Evolutionary conservation across 768 basidiomycete genomes (phyloP).

Genomic region (Auriscalpium microsporum): DNA sequence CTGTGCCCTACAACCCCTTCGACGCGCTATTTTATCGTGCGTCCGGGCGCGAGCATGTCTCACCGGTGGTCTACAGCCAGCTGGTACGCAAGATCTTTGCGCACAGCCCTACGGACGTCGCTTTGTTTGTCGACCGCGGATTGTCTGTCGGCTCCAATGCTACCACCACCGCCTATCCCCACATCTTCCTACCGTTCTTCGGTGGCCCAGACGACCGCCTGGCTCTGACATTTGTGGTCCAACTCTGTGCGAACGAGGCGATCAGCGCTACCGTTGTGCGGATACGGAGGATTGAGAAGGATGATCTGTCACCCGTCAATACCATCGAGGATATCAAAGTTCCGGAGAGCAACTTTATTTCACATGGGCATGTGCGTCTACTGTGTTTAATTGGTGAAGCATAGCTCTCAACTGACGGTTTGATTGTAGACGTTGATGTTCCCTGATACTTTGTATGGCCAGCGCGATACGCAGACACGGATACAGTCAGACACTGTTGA

Average conservation of each 20-base stretch:
- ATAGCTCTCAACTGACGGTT: slow-evolving; percentile 3
- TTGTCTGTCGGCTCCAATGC: slow-evolving; percentile 23
- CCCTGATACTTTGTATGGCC: slow-evolving; percentile 67
- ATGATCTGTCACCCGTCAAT: slow-evolving; percentile 24
- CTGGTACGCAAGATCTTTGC: slow-evolving; percentile 80
- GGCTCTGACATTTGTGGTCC: slow-evolving; percentile 72
- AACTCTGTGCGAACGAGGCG: slow-evolving; percentile 57
- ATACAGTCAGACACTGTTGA: slow-evolving; percentile 80
- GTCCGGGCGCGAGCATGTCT: slow-evolving; percentile 38
- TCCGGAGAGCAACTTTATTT: slow-evolving; percentile 12
- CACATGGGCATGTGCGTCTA: slow-evolving; percentile 24
- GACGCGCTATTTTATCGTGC: slow-evolving; percentile 65
- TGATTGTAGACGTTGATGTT: slow-evolving; percentile 35
- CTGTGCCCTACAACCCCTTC: slow-evolving; percentile 48
- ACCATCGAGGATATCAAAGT: slow-evolving; percentile 23
- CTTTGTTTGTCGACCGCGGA: slow-evolving; percentile 77
- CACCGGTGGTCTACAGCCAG: slow-evolving; percentile 61
- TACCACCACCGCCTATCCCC: slow-evolving; percentile 30
- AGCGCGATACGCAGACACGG: slow-evolving; percentile 51
- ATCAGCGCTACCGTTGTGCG: slow-evolving; percentile 70
- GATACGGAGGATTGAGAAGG: slow-evolving; percentile 36
- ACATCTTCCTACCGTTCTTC: slow-evolving; percentile 83
- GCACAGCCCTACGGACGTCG: slow-evolving; percentile 66
- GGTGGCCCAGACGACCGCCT: slow-evolving; percentile 92
- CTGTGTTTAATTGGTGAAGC: background rate